phyloP scores from a whole-genome alignment of 2,329 filamentous ascomycete genomes.

The Ceratocystis cacaofunesta region DNA sequence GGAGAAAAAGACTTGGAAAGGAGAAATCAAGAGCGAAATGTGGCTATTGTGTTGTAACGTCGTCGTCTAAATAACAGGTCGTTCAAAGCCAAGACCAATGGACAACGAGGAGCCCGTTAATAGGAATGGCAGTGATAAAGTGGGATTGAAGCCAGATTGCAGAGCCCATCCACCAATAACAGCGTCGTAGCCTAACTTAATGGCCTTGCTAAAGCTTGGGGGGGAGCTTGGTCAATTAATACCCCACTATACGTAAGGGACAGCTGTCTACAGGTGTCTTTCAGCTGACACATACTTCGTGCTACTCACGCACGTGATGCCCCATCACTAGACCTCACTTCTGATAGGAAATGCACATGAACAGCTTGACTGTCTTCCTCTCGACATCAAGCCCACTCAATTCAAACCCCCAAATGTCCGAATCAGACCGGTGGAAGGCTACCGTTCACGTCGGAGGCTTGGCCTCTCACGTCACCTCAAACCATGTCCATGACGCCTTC shows the following conservation, averaged over 20 bases:
- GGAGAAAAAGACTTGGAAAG: not conserved
- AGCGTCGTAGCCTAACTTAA: not conserved
- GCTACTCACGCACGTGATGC: conserved; percentile 8
- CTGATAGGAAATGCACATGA: too few species aligned
- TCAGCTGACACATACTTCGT: not conserved
- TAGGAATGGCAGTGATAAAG: conserved; percentile 4
- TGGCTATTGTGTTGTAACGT: not conserved
- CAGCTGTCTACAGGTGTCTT: not conserved
- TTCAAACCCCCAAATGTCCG: conserved; percentile 47
- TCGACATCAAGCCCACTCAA: not conserved
- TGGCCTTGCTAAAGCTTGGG: conserved; percentile 4
- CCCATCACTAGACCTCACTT: conserved; percentile 5
- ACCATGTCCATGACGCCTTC: conserved; percentile 76
- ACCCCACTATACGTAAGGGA: not conserved
- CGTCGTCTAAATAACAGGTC: conserved; percentile 4
- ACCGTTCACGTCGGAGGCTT: conserved; percentile 89
- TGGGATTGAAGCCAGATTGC: conserved; percentile 34
- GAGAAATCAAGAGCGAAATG: not conserved
- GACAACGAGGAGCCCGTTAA: not conserved
- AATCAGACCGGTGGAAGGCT: conserved; percentile 69
- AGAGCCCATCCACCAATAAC: conserved; percentile 19
- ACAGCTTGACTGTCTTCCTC: not conserved
- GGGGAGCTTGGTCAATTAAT: not conserved
- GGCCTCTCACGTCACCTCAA: conserved; percentile 58
- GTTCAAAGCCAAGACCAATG: not conserved